phyloP scores from a whole-genome alignment of 768 basidiomycete genomes.

The Xanthoconium stramineum region DNA sequence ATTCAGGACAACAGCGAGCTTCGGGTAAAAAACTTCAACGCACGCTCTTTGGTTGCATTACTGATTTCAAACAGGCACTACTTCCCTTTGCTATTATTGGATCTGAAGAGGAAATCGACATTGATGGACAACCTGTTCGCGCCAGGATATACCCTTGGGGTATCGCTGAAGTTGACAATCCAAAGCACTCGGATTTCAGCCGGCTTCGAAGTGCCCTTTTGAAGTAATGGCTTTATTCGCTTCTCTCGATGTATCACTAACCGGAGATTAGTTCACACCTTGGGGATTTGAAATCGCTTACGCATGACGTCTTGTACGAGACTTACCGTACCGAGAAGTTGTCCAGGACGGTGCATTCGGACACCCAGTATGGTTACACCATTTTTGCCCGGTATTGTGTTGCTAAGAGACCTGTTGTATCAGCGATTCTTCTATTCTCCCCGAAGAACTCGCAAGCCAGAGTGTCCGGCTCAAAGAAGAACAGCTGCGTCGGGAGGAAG shows the following conservation, averaged over 20 bases:
- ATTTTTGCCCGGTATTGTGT: constrained; percentile 3
- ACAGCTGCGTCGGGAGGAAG: constrained; percentile 94
- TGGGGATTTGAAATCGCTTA: constrained; percentile 90
- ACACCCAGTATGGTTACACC: constrained; percentile 53
- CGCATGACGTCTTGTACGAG: constrained; percentile 92
- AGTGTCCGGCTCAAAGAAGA: constrained; percentile 98
- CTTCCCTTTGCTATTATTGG: constrained; percentile 98
- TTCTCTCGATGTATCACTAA: constrained; percentile 9
- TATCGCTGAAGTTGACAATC: constrained; percentile 97
- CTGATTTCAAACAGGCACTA: constrained; percentile 52
- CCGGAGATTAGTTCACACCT: constrained; percentile 71
- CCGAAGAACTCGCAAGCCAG: constrained; percentile 96
- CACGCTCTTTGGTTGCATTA: constrained; percentile 3
- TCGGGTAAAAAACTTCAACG: constrained; percentile 49
- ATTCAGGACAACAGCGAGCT: constrained; percentile 97
- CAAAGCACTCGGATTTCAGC: constrained; percentile 99
- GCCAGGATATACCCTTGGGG: constrained; percentile 99
- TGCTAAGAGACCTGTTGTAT: constrained; percentile 22
- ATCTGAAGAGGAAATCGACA: constrained; percentile 93
- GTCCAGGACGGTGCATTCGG: constrained; percentile 82
- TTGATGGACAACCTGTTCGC: constrained; percentile 87
- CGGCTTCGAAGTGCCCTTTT: constrained; percentile 87
- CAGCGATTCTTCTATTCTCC: constrained; percentile 86
- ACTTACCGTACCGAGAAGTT: constrained; percentile 98
- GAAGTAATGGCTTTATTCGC: constrained; percentile 49